Conservation (phyloP, 2,329 filamentous ascomycete genomes). For the Fusarium algeriense region DNA sequence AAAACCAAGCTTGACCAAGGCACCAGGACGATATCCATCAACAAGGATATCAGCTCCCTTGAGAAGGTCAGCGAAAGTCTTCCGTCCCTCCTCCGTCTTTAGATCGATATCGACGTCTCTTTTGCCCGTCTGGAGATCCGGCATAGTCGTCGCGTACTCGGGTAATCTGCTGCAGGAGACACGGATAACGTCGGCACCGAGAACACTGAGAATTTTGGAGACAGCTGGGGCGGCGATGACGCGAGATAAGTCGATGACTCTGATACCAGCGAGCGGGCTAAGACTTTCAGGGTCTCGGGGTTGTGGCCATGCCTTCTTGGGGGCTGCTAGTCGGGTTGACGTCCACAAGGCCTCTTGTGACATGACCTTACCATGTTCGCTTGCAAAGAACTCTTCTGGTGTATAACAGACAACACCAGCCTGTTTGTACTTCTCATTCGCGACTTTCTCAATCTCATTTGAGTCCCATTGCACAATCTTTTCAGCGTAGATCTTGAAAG, state of each 20-base stretch:
- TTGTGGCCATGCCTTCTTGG: neutral
- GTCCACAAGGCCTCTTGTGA: neutral
- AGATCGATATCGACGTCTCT: neutral
- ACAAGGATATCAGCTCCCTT: neutral
- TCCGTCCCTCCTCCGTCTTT: neutral
- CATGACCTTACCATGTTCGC: neutral
- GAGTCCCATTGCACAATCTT: neutral
- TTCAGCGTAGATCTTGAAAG: neutral
- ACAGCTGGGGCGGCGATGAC: slow-evolving; percentile 1
- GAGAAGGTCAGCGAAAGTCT: neutral
- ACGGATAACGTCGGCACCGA: neutral
- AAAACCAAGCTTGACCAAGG: neutral
- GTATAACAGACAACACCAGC: neutral
- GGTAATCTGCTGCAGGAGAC: neutral
- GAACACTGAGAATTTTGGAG: neutral
- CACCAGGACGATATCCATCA: slow-evolving; percentile 3
- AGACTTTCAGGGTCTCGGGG: neutral
- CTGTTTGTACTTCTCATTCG: neutral
- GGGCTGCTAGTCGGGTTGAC: neutral
- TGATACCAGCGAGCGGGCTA: neutral
- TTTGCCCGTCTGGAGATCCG: neutral
- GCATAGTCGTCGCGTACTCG: neutral
- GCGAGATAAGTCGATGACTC: neutral
- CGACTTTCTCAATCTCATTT: neutral
- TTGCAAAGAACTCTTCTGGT: neutral